Conservation (phyloP, 352 stramenopile genomes). For the Blastocystis sp. region DNA sequence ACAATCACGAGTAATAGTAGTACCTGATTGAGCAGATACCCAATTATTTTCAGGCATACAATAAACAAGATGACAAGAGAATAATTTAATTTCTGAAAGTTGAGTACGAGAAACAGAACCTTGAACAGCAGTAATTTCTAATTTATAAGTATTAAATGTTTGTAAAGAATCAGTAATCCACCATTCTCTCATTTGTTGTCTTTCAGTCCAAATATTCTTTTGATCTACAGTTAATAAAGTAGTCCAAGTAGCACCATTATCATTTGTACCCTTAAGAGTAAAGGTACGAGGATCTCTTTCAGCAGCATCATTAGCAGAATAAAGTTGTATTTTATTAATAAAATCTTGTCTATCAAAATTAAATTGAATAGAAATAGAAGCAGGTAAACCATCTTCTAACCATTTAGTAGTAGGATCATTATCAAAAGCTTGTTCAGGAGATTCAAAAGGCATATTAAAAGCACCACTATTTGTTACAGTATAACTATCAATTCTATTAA, state of each 20-base stretch:
- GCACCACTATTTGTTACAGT: background rate
- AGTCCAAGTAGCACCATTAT: slow-evolving; percentile 14
- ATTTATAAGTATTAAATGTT: slow-evolving; percentile 14
- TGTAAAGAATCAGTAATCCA: slow-evolving; percentile 16
- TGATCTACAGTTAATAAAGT: background rate
- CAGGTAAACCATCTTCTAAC: slow-evolving; percentile 4
- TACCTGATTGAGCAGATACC: slow-evolving; percentile 13
- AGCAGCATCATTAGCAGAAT: background rate
- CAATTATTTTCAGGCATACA: slow-evolving; percentile 21
- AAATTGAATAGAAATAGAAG: slow-evolving; percentile 1
- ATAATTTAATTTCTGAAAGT: slow-evolving; percentile 11
- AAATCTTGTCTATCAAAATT: slow-evolving; percentile 27
- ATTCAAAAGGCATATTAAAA: slow-evolving; percentile 4
- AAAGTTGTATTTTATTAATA: slow-evolving; percentile 18
- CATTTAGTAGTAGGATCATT: background rate
- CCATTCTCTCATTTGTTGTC: background rate
- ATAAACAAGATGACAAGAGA: slow-evolving; percentile 27
- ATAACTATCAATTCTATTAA: slow-evolving; percentile 1
- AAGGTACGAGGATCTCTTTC: slow-evolving; percentile 1
- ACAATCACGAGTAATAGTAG: slow-evolving; percentile 1
- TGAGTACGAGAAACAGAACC: background rate
- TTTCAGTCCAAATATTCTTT: slow-evolving; percentile 1
- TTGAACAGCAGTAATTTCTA: slow-evolving; percentile 1
- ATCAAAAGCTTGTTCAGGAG: slow-evolving; percentile 8
- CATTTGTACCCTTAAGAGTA: slow-evolving; percentile 3